Conservation (phyloP, 2,329 filamentous ascomycete species). For the Alternaria postmessia region DNA sequence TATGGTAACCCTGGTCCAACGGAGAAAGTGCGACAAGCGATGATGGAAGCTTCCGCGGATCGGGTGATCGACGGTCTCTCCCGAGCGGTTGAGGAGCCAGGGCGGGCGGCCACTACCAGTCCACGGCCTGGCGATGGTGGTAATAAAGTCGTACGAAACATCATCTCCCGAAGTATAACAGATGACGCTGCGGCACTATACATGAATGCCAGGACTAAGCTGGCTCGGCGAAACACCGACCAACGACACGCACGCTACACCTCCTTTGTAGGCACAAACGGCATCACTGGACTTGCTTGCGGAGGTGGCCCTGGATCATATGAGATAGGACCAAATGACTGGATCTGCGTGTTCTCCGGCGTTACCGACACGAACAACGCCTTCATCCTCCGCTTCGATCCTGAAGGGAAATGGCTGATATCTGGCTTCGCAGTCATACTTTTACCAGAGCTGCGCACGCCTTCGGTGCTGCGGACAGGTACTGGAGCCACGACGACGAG, state of each 20-base stretch:
- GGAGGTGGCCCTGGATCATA: conserved; percentile 9
- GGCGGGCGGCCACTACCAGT: not conserved
- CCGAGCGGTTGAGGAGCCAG: not conserved
- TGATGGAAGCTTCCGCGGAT: conserved; percentile 16
- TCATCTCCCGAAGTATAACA: conserved; percentile 11
- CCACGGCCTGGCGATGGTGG: not conserved
- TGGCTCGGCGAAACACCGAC: conserved; percentile 9
- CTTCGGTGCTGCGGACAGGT: not conserved
- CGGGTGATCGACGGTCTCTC: conserved; percentile 11
- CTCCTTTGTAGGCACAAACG: conserved; percentile 20
- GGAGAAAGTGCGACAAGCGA: conserved; percentile 12
- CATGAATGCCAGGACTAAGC: not conserved
- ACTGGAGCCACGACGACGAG: not conserved
- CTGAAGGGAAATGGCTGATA: conserved; percentile 16
- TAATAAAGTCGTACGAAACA: conserved; percentile 8
- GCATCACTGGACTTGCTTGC: conserved; percentile 17
- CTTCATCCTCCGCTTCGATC: conserved; percentile 6
- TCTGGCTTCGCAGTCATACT: conserved; percentile 18
- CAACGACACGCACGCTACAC: conserved; percentile 13
- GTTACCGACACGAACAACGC: conserved; percentile 18
- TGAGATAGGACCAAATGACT: conserved; percentile 11
- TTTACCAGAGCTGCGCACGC: conserved; percentile 11
- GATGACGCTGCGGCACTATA: conserved; percentile 5
- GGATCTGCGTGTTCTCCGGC: conserved; percentile 20
- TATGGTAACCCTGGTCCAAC: conserved; percentile 11